These are phyloP conservation scores for Pseudopyrenochaeta lycopersici DNA, from an alignment of 2,329 filamentous ascomycete genomes.

Conservation along the genomic window DNA sequence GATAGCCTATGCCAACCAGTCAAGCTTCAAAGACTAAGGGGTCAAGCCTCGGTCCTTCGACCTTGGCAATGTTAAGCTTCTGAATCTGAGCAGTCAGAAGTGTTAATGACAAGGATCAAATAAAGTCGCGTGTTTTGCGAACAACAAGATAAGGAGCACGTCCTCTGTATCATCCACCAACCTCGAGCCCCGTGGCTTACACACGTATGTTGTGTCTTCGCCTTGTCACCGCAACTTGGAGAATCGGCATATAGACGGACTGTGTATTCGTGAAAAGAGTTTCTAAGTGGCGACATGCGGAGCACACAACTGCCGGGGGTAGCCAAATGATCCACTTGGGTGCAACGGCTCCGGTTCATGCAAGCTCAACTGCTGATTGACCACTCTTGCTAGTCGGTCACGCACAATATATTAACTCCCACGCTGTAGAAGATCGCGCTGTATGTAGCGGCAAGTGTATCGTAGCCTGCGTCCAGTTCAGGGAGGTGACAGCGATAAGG, in stretches of 20 bases:
- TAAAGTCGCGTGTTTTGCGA: neutral
- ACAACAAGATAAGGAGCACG: constrained; percentile 9
- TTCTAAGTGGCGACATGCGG: neutral
- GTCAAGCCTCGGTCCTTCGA: constrained; percentile 35
- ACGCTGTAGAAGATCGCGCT: neutral
- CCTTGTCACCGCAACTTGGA: neutral
- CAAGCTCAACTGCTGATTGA: neutral
- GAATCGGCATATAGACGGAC: neutral
- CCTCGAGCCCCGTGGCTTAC: neutral
- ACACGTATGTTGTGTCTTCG: neutral
- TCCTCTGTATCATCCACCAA: neutral
- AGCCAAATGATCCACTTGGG: neutral
- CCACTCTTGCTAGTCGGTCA: neutral
- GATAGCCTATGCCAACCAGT: constrained; percentile 25
- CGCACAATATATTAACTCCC: neutral
- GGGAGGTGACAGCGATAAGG: constrained; percentile 29
- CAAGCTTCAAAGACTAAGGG: constrained; percentile 27
- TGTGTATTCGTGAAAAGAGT: neutral
- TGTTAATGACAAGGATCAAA: constrained; percentile 13
- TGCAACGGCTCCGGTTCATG: neutral
- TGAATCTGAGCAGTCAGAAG: constrained; percentile 29
- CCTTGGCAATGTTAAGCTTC: constrained; percentile 34
- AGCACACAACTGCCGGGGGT: constrained; percentile 1
- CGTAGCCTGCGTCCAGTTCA: constrained; percentile 17
- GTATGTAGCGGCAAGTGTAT: neutral